These are phyloP conservation scores for Viola pubescens DNA, from an alignment of 441 rosid species.

Conservation along the genomic window DNA sequence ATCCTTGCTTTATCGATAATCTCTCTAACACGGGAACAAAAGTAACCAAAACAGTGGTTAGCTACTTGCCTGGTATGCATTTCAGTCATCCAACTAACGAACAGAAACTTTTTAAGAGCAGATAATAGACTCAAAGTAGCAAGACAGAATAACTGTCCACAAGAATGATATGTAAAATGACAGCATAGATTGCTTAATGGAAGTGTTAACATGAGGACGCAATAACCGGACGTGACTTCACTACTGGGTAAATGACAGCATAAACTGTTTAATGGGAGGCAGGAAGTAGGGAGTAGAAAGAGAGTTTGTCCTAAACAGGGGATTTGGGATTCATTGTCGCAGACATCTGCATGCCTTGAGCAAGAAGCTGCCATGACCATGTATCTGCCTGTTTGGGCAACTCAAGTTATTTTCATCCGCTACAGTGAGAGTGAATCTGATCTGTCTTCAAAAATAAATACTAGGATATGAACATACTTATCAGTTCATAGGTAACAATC, in stretches of 20 bases:
- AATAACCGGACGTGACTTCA: no score
- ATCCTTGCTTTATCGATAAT: slow-evolving; percentile 33
- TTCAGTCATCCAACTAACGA: neutral
- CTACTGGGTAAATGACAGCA: neutral
- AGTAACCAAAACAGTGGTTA: neutral
- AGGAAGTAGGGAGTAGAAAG: no score
- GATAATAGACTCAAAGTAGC: neutral
- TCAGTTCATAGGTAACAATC: slow-evolving; percentile 62
- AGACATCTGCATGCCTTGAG: neutral
- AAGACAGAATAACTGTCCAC: neutral
- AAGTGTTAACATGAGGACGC: neutral
- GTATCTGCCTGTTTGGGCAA: neutral
- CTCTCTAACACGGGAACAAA: slow-evolving; percentile 26
- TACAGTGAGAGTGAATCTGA: neutral
- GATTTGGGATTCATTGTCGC: neutral
- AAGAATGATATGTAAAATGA: neutral
- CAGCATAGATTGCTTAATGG: neutral
- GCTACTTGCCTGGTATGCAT: neutral
- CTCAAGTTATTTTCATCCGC: neutral
- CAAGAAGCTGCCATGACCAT: neutral
- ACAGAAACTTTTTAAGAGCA: neutral
- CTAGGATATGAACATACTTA: slow-evolving; percentile 33
- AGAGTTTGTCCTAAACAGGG: neutral
- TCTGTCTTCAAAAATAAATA: neutral
- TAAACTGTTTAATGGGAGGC: neutral